phyloP scores from a whole-genome alignment of 2,329 filamentous ascomycete species.

The Fusarium nurragi region DNA sequence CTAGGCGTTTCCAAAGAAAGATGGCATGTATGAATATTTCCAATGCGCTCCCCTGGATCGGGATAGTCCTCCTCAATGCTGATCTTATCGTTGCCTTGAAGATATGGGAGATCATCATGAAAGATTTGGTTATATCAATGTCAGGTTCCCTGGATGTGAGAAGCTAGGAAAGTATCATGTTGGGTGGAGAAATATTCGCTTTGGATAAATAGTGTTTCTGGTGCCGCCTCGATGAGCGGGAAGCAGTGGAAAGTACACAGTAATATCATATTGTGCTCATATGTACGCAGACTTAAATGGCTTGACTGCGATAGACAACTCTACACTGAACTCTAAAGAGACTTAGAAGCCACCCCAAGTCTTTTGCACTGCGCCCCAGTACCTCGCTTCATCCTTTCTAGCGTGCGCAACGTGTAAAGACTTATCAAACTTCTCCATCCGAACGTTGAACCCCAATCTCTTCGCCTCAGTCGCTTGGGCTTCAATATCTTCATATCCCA shows the following conservation, averaged over 20 bases:
- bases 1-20: neutral
- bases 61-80: neutral
- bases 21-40: neutral
- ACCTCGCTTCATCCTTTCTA: slow-evolving; percentile 5
- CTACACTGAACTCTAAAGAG: neutral
- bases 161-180: neutral
- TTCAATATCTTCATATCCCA: neutral
- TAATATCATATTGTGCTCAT: too few relatives aligned
- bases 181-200: neutral
- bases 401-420: slow-evolving; percentile 19
- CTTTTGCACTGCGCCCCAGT: slow-evolving; percentile 1
- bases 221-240: too few relatives aligned
- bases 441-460: neutral
- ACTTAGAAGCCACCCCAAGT: neutral
- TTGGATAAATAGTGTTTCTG: neutral
- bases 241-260: too few relatives aligned
- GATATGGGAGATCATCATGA: neutral
- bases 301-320: too few relatives aligned
- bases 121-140: neutral
- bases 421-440: slow-evolving; percentile 8
- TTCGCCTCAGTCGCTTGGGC: neutral
- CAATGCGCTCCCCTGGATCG: neutral
- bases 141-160: neutral
- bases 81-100: neutral
- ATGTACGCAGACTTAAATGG: too few relatives aligned